Percentiles rank a stretch among this genome's conserved stretches.
phyloP scores from a whole-genome alignment of 2,329 filamentous ascomycete genomes.

The Pseudogymnoascus sp. region DNA sequence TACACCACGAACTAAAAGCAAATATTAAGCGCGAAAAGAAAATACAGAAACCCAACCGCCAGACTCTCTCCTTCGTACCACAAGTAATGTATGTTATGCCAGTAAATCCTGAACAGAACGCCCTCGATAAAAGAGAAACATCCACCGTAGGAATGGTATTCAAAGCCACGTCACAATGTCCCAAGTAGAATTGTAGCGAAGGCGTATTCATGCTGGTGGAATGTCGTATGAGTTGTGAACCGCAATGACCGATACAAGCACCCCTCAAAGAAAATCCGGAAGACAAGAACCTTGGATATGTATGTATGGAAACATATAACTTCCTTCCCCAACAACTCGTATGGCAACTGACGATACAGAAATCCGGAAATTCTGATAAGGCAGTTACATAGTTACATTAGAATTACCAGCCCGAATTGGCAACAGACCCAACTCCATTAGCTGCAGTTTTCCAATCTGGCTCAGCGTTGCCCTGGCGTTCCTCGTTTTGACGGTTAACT shows the following conservation, averaged over 20 bases:
- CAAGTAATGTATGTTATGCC: conserved; percentile 5
- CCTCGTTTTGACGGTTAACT: conserved; percentile 1
- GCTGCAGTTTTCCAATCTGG: background rate
- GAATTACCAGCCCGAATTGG: background rate
- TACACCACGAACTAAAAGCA: background rate
- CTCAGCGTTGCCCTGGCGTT: background rate
- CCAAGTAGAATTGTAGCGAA: background rate
- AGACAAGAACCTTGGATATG: background rate
- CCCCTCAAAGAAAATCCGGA: background rate
- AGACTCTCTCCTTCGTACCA: background rate
- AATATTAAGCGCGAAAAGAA: conserved; percentile 1
- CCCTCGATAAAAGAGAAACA: background rate
- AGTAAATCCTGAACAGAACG: conserved; percentile 1
- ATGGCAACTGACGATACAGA: background rate
- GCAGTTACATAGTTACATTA: background rate
- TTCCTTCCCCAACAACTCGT: background rate
- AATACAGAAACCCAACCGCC: background rate
- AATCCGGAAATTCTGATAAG: background rate
- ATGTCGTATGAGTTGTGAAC: background rate
- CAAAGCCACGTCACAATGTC: background rate
- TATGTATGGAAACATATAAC: conserved; percentile 5
- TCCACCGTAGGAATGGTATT: conserved; percentile 1
- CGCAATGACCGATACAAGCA: background rate
- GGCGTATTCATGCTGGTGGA: background rate
- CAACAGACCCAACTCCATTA: background rate